A percentile compares a stretch with the other conserved stretches of the same genome.
These are phyloP conservation scores for Candida oleophila DNA, from an alignment of 805 yeast genomes.

Conservation along the genomic window DNA sequence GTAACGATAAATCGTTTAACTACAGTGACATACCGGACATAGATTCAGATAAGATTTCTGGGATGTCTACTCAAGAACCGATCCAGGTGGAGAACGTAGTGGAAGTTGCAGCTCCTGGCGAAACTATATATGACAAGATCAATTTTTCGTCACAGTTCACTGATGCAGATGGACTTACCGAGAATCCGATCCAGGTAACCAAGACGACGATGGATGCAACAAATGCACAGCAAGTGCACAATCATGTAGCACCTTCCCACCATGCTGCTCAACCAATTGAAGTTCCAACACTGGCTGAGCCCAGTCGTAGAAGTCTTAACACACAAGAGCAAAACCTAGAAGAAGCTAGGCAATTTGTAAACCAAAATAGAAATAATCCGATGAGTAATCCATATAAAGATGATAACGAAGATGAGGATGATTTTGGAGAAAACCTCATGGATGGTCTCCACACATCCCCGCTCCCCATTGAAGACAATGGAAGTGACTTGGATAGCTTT, in stretches of 20 bases:
- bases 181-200: neutral
- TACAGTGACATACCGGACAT: conserved; percentile 8
- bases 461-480: conserved; percentile 28
- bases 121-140: conserved; percentile 5
- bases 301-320: neutral
- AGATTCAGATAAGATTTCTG: conserved; percentile 9
- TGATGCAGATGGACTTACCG: conserved; percentile 7
- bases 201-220: neutral
- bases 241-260: neutral
- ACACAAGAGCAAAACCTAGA: neutral
- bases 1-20: conserved; percentile 1
- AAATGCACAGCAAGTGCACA: conserved; percentile 1
- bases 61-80: conserved; percentile 7
- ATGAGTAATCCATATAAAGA: neutral
- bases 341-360: neutral
- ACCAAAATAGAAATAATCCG: neutral
- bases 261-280: neutral
- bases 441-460: conserved; percentile 35
- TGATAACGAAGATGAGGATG: conserved; percentile 26
- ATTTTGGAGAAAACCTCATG: conserved; percentile 32
- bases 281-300: neutral
- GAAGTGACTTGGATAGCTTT: conserved; percentile 24
- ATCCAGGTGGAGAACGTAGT: neutral
- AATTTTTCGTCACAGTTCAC: conserved; percentile 12
- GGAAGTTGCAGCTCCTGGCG: neutral